Conservation (phyloP, 495 filamentous ascomycete genomes). For the Xylaria sp. region DNA sequence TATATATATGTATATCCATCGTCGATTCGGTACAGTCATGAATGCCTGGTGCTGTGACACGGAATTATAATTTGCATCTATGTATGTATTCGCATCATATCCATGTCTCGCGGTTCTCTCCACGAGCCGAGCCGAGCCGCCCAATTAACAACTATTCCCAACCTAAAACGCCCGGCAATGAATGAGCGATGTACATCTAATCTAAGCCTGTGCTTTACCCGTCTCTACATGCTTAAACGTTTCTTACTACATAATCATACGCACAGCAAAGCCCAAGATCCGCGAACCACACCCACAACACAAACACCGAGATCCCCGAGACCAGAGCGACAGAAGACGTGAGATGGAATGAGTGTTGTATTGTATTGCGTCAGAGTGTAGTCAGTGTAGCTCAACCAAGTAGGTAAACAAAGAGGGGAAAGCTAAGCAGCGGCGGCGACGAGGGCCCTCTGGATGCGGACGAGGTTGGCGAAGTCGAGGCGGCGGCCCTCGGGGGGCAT, state of each 20-base stretch:
- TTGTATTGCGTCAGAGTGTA: too few species aligned
- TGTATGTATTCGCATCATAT: background rate
- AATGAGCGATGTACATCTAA: background rate
- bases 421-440: slow-evolving; percentile 38
- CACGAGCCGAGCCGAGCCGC: background rate
- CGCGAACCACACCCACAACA: background rate
- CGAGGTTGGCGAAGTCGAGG: slow-evolving; percentile 64
- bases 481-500: slow-evolving; percentile 67
- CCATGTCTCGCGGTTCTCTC: background rate
- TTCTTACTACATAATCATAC: background rate
- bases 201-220: background rate
- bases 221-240: background rate
- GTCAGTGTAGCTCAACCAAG: too few species aligned
- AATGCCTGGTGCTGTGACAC: too few species aligned
- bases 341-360: background rate
- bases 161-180: background rate
- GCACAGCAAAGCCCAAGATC: background rate
- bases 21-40: too few species aligned
- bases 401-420: background rate
- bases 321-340: background rate
- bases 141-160: background rate
- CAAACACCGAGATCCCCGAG: background rate
- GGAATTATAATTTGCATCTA: background rate
- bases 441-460: slow-evolving; percentile 50
- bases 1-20: too few species aligned